A percentile compares a stretch with the other conserved stretches of the same genome.
Evolutionary conservation across 2,329 filamentous ascomycete species (phyloP).

Genomic region (Nigrospora osmanthi): DNA sequence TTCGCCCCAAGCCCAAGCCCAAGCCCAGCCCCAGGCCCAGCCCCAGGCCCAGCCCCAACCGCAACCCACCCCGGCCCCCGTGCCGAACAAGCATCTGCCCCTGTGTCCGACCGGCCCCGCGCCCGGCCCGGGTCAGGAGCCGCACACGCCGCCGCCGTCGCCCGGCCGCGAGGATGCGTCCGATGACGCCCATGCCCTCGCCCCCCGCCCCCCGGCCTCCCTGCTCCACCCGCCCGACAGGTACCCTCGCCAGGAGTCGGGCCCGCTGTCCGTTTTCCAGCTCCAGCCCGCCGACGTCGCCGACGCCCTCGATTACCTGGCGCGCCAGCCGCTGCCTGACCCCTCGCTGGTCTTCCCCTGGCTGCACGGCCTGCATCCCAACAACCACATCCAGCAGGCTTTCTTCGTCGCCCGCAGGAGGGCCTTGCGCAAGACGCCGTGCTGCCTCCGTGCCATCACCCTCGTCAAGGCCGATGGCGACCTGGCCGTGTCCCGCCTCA

Average conservation of each 20-base stretch:
- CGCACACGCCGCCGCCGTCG: slow-evolving; percentile 58
- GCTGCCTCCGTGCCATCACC: slow-evolving; percentile 72
- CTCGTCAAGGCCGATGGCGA: slow-evolving; percentile 86
- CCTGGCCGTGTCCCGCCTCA: slow-evolving; percentile 65
- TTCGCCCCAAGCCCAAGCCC: slow-evolving; percentile 14
- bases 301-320: slow-evolving; percentile 65
- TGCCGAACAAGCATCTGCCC: slow-evolving; percentile 90
- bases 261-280: slow-evolving; percentile 58
- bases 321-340: slow-evolving; percentile 75
- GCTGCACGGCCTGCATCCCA: slow-evolving; percentile 86
- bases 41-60: too few species aligned
- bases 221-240: slow-evolving; percentile 66
- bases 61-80: slow-evolving; percentile 28
- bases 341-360: slow-evolving; percentile 88
- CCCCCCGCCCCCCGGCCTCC: slow-evolving; percentile 49
- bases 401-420: slow-evolving; percentile 80
- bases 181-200: neutral
- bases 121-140: slow-evolving; percentile 37
- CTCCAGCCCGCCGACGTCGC: slow-evolving; percentile 63
- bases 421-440: slow-evolving; percentile 61
- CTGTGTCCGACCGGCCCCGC: slow-evolving; percentile 75
- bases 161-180: slow-evolving; percentile 45
- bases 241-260: slow-evolving; percentile 44
- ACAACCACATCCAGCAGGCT: slow-evolving; percentile 79
- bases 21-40: too few species aligned